Evolutionary conservation across 1,139 yeast genomes (phyloP).

Genomic region (Casaregolazyma lundiana): DNA sequence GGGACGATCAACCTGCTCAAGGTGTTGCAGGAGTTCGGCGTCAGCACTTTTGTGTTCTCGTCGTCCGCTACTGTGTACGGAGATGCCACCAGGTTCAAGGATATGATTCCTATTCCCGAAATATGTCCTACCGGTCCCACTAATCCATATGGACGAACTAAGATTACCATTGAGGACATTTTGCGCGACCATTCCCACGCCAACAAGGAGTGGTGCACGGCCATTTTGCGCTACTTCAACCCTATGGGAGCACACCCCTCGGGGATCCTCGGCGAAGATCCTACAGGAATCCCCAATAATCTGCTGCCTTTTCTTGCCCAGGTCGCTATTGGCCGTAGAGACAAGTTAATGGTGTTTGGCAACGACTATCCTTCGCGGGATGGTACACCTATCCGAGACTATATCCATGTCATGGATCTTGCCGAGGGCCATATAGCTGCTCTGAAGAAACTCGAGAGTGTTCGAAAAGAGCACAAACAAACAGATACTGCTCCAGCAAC

Average conservation of each 20-base stretch:
- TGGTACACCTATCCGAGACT: slow-evolving; percentile 81
- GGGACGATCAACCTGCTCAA: slow-evolving; percentile 61
- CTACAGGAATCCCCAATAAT: slow-evolving; percentile 72
- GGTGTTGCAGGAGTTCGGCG: slow-evolving; percentile 45
- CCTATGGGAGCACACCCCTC: slow-evolving; percentile 87
- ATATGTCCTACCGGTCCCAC: slow-evolving; percentile 73
- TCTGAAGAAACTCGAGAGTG: slow-evolving; percentile 50
- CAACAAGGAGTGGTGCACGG: slow-evolving; percentile 53
- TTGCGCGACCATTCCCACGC: slow-evolving; percentile 53
- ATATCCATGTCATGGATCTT: slow-evolving; percentile 75
- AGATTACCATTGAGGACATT: slow-evolving; percentile 59
- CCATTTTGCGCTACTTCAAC: slow-evolving; percentile 70
- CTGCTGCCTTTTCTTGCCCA: slow-evolving; percentile 72
- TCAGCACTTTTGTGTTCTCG: slow-evolving; percentile 63
- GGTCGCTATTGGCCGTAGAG: slow-evolving; percentile 70
- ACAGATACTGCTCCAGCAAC: slow-evolving; percentile 24
- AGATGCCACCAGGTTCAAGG: slow-evolving; percentile 67
- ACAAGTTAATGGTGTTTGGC: slow-evolving; percentile 61
- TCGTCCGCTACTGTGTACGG: slow-evolving; percentile 86
- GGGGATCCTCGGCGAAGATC: slow-evolving; percentile 76
- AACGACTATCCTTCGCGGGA: slow-evolving; percentile 65
- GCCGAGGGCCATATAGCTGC: slow-evolving; percentile 81
- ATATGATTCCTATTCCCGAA: slow-evolving; percentile 79
- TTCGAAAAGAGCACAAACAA: slow-evolving; percentile 24
- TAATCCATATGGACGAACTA: slow-evolving; percentile 75